Evolutionary conservation across 768 basidiomycete genomes (phyloP), one percentile per base, ranked within the genome.

Genomic region (Sarcodon sp.): DNA sequence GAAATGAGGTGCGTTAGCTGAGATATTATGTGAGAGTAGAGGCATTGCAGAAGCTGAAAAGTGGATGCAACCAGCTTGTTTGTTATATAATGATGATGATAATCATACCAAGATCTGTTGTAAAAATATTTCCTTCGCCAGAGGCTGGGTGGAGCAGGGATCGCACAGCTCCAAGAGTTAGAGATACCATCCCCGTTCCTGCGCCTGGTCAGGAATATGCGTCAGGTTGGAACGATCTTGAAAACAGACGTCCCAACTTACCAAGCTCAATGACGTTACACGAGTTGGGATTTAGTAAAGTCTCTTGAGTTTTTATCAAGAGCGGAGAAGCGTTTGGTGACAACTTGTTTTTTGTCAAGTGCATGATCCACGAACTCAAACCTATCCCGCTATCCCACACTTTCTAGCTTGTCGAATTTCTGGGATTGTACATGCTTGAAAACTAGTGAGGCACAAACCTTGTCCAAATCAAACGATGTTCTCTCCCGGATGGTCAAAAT

Each of bases 321-420:
- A 51, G 48, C 4, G 37, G 32, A 31, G 32, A 31, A 21, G 15
- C 43, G 11, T 33, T 41, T 44, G 27, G 13, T 13, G 39, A 27
- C 43, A 50, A 31, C 10, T 47, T 32, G 51, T 44, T 43, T 55
- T 4, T 47, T 66, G 59, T 53, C 51, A 69, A 63, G 31, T 50
- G 59, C 1, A 75, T 67, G 4, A 94, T 66, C 87, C 87, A 92
- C 2, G 88, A 76, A 49, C 84, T 81, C 15, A 92, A 65, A 6
- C 87, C 90, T 43, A 94, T 72, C 2, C 92, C 92, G 38, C 90
- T 92, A 60, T 94, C 91, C 92, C 92, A 96, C 47, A 94, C 75
- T 89, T 94, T 94, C 92, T 94, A 66, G 33, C 56, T 21, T 21
- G 27, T 35, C 35, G 9, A 44, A 43, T 1, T 32, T 15, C 43